Percentiles rank a stretch among this genome's conserved stretches.
Evolutionary conservation across 495 filamentous ascomycete genomes (phyloP).

Genomic region (Amphirosellinia nigrospora): DNA sequence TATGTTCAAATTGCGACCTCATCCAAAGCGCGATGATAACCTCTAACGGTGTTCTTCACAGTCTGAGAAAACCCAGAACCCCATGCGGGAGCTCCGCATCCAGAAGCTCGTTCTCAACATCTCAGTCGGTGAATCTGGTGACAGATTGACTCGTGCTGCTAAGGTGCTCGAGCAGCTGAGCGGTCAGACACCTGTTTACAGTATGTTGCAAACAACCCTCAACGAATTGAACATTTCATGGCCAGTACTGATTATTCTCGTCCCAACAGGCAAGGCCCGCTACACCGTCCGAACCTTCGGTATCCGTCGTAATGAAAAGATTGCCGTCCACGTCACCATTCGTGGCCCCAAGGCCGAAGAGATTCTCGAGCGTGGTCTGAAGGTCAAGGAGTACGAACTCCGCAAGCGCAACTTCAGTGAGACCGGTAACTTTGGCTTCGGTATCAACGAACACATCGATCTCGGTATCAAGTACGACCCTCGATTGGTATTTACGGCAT

Average conservation of each 20-base stretch:
- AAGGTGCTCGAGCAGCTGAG: conserved; percentile 99
- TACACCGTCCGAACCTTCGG: conserved; percentile 99
- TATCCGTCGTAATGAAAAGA: conserved; percentile 99
- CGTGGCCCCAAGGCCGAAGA: conserved; percentile 99
- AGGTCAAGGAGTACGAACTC: conserved; percentile 99
- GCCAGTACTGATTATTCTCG: conserved; percentile 26
- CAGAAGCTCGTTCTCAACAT: conserved; percentile 99
- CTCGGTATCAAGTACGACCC: conserved; percentile 99
- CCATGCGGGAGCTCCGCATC: conserved; percentile 99
- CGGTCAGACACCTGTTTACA: conserved; percentile 99
- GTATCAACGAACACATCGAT: conserved; percentile 99
- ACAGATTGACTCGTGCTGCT: conserved; percentile 98
- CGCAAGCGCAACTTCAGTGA: conserved; percentile 99
- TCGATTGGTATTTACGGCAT: conserved; percentile 99
- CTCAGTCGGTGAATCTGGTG: conserved; percentile 99
- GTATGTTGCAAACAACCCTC: conserved; percentile 49
- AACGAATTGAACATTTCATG: conserved; percentile 34
- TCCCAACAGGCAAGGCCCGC: conserved; percentile 85
- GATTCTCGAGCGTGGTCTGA: conserved; percentile 99
- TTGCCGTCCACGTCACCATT: conserved; percentile 98
- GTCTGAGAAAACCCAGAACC: conserved; percentile 85
- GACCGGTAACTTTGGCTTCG: conserved; percentile 99
- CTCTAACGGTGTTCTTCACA: conserved; percentile 35
- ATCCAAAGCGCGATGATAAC: neutral
- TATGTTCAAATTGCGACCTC: conserved; percentile 26